A percentile compares a stretch with the other conserved stretches of the same genome.
Conservation (phyloP, 306 rosid genomes). For the Betula pendula region DNA sequence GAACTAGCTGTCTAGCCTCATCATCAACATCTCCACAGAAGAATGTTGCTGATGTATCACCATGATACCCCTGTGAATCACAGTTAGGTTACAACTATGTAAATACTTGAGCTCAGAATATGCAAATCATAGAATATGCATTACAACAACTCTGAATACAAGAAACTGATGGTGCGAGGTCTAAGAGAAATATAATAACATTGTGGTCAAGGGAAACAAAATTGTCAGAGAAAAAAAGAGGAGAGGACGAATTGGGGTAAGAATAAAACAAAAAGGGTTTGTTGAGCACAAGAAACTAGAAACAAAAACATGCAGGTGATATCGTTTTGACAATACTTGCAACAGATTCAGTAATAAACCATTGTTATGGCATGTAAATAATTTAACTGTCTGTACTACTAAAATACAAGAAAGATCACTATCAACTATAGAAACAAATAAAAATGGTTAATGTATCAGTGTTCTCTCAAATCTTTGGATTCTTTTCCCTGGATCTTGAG, state of each 20-base stretch:
- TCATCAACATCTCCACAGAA: slow-evolving; percentile 86
- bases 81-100: slow-evolving; percentile 22
- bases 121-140: slow-evolving; percentile 7
- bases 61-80: slow-evolving; percentile 78
- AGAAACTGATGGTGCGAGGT: background rate
- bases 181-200: background rate
- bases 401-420: background rate
- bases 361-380: background rate
- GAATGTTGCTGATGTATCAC: slow-evolving; percentile 87
- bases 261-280: background rate
- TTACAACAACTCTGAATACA: background rate
- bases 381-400: background rate
- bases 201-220: background rate
- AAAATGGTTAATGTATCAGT: background rate
- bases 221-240: background rate
- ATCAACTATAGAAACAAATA: background rate
- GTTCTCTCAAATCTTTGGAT: background rate
- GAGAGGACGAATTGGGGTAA: too few species aligned
- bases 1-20: slow-evolving; percentile 64
- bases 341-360: background rate
- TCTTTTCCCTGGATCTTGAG: background rate
- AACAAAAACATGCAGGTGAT: background rate
- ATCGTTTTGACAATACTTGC: background rate
- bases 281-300: background rate
- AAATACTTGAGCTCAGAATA: slow-evolving; percentile 17